Conservation (phyloP, 73 alveolate genomes). For the Symbiodinium pilosum region DNA sequence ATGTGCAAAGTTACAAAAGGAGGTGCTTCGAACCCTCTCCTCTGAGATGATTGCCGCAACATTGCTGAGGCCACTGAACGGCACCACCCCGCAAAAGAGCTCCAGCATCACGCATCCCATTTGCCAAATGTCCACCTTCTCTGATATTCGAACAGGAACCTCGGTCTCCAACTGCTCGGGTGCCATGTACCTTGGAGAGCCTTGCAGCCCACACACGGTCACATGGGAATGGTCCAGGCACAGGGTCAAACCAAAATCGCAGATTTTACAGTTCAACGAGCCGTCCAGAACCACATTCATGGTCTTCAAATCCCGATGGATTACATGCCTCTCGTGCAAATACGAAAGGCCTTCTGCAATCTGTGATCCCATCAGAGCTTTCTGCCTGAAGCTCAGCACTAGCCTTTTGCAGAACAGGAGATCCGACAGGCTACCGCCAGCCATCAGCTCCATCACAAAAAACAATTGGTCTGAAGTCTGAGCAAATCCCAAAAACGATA, state of each 20-base stretch:
- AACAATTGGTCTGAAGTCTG: neutral
- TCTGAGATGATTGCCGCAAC: neutral
- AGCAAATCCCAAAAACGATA: neutral
- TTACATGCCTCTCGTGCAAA: neutral
- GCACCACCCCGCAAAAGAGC: constrained; percentile 4
- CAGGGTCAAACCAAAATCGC: constrained; percentile 14
- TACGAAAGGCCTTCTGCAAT: neutral
- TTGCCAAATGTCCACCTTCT: constrained; percentile 47
- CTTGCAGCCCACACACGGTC: constrained; percentile 18
- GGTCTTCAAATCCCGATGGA: constrained; percentile 55
- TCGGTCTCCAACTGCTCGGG: constrained; percentile 31
- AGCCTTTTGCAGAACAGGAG: neutral
- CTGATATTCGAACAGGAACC: neutral
- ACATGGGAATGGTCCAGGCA: neutral
- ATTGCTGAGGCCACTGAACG: neutral
- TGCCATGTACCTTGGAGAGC: constrained; percentile 41
- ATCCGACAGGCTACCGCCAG: constrained; percentile 1
- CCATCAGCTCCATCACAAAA: constrained; percentile 21
- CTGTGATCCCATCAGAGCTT: neutral
- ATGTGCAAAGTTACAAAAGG: neutral
- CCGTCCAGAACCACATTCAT: constrained; percentile 9
- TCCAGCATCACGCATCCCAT: constrained; percentile 30
- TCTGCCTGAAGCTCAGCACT: neutral
- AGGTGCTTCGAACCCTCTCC: neutral
- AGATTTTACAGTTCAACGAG: constrained; percentile 10